Conservation (phyloP, 768 basidiomycete genomes). For the Hericium erinaceus region DNA sequence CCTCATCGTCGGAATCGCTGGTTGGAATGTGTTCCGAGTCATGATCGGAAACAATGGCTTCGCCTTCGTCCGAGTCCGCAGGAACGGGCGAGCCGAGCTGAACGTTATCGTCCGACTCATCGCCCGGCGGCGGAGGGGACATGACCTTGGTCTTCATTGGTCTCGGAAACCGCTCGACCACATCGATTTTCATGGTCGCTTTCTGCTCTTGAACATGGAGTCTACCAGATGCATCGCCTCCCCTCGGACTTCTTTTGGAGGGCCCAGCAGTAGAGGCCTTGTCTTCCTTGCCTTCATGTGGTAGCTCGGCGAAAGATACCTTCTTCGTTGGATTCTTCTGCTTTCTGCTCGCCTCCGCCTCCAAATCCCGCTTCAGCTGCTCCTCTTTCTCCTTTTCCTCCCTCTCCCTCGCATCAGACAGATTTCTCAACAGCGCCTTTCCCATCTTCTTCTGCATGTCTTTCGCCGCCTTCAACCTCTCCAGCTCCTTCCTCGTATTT, state of each 20-base stretch:
- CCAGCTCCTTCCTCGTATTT: slow-evolving; percentile 33
- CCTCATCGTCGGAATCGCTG: slow-evolving; percentile 6
- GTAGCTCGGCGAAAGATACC: slow-evolving; percentile 52
- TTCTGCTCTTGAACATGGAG: slow-evolving; percentile 18
- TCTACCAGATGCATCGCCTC: slow-evolving; percentile 33
- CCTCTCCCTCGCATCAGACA: slow-evolving; percentile 31
- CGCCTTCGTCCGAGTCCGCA: slow-evolving; percentile 26
- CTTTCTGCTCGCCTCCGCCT: slow-evolving; percentile 19
- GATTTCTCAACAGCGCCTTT: slow-evolving; percentile 45
- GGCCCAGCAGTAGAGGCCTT: slow-evolving; percentile 15
- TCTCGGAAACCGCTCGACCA: slow-evolving; percentile 53
- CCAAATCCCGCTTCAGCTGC: slow-evolving; percentile 21
- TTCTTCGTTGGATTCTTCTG: slow-evolving; percentile 42
- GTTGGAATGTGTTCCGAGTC: neutral
- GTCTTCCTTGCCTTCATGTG: slow-evolving; percentile 17
- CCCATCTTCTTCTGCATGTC: slow-evolving; percentile 77
- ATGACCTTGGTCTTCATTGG: slow-evolving; percentile 16
- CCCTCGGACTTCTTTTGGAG: slow-evolving; percentile 2
- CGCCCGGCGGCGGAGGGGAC: slow-evolving; percentile 14
- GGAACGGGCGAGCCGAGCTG: slow-evolving; percentile 23
- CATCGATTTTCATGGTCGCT: slow-evolving; percentile 55
- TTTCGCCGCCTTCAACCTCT: slow-evolving; percentile 27
- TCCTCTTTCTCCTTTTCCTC: slow-evolving; percentile 27
- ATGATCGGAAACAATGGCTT: slow-evolving; percentile 17
- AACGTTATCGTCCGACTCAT: slow-evolving; percentile 70